Evolutionary conservation across 2,329 filamentous ascomycete species (phyloP), one percentile per base, ranked within the genome.

Genomic region (Stagonosporopsis vannaccii): DNA sequence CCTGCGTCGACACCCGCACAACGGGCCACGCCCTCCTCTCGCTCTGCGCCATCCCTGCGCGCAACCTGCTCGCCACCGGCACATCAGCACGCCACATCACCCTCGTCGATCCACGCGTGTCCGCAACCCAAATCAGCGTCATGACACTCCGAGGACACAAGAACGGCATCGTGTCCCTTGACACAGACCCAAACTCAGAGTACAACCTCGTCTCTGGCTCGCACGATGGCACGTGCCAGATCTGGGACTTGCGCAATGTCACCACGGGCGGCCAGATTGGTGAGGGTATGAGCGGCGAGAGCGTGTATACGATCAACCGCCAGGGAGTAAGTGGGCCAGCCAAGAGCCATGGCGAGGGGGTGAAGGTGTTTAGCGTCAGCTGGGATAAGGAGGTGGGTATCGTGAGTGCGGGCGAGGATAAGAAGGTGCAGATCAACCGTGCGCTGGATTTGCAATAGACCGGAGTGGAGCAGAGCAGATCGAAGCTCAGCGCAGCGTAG

Each of bases 141-240:
- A 91, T 97, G 87, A 97, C 92, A n/a, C 85, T 97, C 19, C 86
- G 92, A 30, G 94, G 94, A 0, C 94, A 98, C 79, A 87, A 87
- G 57, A 97, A 97, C 79, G 83, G 82, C 6, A 84, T 89, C 11
- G 84, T 86, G 2, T 78, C 79, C n/a, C 77, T 90, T 35, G 81
- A 83, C 12, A 78, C 79, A 11, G 84, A 87, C 65, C 86, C 86
- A 0, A 84, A 86, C 36, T 93, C 89, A 70, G 86, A 88, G 60
- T 91, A 93, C 78, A 87, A 90, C n/a, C 83, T 99, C 8, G 91
- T 94, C 0, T 95, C 90, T 28, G 94, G 87, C n/a, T 90, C 90
- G 41, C 91, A 96, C 76, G 95, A 99, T 75, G 92, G 94, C 30
- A 97, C 92, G 1, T 95, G 91, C 70, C 86, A 92, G 47, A 87